Evolutionary conservation across 805 yeast species (phyloP), one percentile per base, ranked within the genome.

Genomic region (Barnettozyma botsteinii): DNA sequence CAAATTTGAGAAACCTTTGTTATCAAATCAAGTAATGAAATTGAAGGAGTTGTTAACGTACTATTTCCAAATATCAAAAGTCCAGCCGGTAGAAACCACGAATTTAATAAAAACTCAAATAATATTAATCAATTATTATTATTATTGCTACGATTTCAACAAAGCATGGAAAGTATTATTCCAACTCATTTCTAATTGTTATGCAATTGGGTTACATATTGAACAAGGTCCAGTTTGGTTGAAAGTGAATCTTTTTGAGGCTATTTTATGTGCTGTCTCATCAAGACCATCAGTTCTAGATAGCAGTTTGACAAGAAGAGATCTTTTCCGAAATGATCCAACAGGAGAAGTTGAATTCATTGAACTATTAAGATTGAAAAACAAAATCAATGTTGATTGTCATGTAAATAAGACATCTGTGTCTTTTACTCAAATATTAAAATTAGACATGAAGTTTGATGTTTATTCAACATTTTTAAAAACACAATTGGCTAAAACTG

Each of bases 121-220:
- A 1, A 10, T 51, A 4, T 19, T 55, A 20, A 14, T 43, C 3
- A 50, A 49, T 28, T 53, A 49, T 29, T 50, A 45, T 35, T 49
- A 50, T 26, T 50, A 43, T 35, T 31, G 30, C 5, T 44, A 11
- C 27, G 50, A 49, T 21, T 38, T 43, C 33, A 47, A 42, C 24
- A 48, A 46, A 25, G 35, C 54, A 4, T 55, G 55, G 55, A 55
- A 49, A 37, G 24, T 50, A 33, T 24, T 55, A 19, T 49, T 42
- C 14, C 51, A 49, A 20, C 23, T 42, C 6, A 51, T 55, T 4
- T 47, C 57, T 4, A 52, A 53, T 29, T 45, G 52, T 12, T 53
- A 39, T 37, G 22, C 48, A 2, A 33, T 44, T 23, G 55, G 56
- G 1, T 9, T 55, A 1, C 55, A 55, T 39, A 34, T 47, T 2